Percentiles rank a stretch among this genome's conserved stretches.
Conservation (phyloP, 495 filamentous ascomycete species). For the Durotheca rogersii region DNA sequence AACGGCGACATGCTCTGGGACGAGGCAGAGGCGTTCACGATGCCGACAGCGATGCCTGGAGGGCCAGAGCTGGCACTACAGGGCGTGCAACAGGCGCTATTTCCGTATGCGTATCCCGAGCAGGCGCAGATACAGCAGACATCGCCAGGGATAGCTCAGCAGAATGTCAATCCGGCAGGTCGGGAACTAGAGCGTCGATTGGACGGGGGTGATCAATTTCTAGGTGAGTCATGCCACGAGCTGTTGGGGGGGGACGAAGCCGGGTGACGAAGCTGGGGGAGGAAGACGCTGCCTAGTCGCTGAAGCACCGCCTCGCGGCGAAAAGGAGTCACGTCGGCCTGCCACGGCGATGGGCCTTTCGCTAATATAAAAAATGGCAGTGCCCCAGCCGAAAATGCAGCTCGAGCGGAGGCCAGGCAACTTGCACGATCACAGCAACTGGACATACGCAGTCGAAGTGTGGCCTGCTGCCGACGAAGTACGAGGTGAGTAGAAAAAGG, state of each 20-base stretch:
- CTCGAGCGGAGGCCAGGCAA: not conserved
- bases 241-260: no score
- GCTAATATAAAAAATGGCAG: slow-evolving; percentile 15
- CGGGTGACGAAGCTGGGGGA: no score
- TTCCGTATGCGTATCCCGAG: no score
- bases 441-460: slow-evolving; percentile 24
- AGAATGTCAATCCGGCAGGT: not conserved
- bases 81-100: no score
- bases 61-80: no score
- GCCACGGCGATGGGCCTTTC: no score
- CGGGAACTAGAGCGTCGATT: not conserved
- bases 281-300: slow-evolving; percentile 11
- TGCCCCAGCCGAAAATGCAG: not conserved
- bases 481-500: slow-evolving; percentile 22
- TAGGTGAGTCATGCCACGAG: not conserved
- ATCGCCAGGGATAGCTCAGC: no score
- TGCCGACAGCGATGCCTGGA: no score
- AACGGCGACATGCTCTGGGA: no score
- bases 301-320: slow-evolving; percentile 17
- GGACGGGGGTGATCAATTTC: not conserved
- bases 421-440: slow-evolving; percentile 7
- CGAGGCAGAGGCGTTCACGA: no score
- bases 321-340: slow-evolving; percentile 21
- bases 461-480: slow-evolving; percentile 12
- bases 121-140: no score